A percentile compares a stretch with the other conserved stretches of the same genome.
Conservation (phyloP, 768 basidiomycete genomes). For the Neoboletus subvelutipes region DNA sequence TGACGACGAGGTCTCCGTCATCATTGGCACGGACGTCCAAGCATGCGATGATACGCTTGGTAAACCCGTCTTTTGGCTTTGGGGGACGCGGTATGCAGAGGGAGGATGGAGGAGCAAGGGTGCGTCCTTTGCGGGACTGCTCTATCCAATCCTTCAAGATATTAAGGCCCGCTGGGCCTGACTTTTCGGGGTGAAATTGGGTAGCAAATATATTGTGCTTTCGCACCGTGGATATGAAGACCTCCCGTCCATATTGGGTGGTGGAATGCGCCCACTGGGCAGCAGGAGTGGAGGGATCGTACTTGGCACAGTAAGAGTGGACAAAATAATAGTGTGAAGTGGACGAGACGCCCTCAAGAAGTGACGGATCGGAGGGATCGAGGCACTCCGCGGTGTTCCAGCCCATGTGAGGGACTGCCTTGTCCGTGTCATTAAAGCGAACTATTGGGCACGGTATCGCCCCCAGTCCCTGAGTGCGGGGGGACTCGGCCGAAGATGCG, state of each 20-base stretch:
- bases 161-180: slow-evolving; percentile 80
- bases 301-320: slow-evolving; percentile 88
- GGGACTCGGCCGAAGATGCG: slow-evolving; percentile 78
- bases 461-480: slow-evolving; percentile 66
- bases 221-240: slow-evolving; percentile 84
- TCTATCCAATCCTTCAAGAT: slow-evolving; percentile 81
- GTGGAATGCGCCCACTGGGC: slow-evolving; percentile 80
- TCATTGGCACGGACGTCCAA: slow-evolving; percentile 98
- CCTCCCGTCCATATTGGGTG: slow-evolving; percentile 92
- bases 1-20: slow-evolving; percentile 93
- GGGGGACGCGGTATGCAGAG: slow-evolving; percentile 38
- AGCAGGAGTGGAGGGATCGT: slow-evolving; percentile 58
- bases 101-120: slow-evolving; percentile 27
- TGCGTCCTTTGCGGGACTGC: slow-evolving; percentile 44
- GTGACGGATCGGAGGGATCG: slow-evolving; percentile 38
- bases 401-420: slow-evolving; percentile 96
- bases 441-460: slow-evolving; percentile 82
- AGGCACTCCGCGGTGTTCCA: slow-evolving; percentile 82
- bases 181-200: slow-evolving; percentile 99
- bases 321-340: slow-evolving; percentile 92
- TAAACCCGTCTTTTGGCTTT: slow-evolving; percentile 62
- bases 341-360: slow-evolving; percentile 48
- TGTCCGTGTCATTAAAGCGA: slow-evolving; percentile 66
- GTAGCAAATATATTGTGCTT: slow-evolving; percentile 85
- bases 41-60: slow-evolving; percentile 94